Evolutionary conservation across 768 basidiomycete genomes (phyloP).

Genomic region (Lentinula boryana): DNA sequence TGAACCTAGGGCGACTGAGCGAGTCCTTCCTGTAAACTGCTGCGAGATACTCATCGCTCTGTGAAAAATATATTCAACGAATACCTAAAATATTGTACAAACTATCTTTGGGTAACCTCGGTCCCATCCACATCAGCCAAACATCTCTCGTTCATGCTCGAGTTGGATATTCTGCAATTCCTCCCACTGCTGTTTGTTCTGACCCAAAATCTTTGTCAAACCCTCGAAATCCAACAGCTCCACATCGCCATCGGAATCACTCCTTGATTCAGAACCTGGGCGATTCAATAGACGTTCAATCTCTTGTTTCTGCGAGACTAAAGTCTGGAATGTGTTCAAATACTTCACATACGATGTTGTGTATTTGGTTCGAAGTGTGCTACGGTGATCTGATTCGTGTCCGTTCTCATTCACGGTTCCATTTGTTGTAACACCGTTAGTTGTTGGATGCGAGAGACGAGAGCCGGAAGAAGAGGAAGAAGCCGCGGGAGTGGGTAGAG

Average conservation of each 20-base stretch:
- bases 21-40: no score
- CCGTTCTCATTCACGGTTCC: constrained; percentile 1
- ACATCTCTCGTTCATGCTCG: background rate
- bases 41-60: background rate
- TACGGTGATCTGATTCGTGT: constrained; percentile 33
- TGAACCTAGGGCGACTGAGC: no score
- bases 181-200: constrained; percentile 40
- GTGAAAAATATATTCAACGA: background rate
- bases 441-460: constrained; percentile 23
- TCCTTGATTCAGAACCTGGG: constrained; percentile 26
- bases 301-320: constrained; percentile 44
- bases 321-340: constrained; percentile 35
- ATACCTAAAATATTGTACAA: background rate
- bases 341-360: constrained; percentile 47
- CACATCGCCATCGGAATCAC: constrained; percentile 49
- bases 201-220: constrained; percentile 33
- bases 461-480: constrained; percentile 14
- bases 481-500: constrained; percentile 18
- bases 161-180: constrained; percentile 47
- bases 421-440: constrained; percentile 24
- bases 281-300: constrained; percentile 46
- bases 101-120: background rate
- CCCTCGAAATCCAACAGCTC: constrained; percentile 53
- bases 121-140: background rate
- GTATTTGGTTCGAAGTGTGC: constrained; percentile 45